A percentile compares a stretch with the other conserved stretches of the same genome.
Conservation (phyloP, 768 basidiomycete species). For the Neoboletus brunneissimus region DNA sequence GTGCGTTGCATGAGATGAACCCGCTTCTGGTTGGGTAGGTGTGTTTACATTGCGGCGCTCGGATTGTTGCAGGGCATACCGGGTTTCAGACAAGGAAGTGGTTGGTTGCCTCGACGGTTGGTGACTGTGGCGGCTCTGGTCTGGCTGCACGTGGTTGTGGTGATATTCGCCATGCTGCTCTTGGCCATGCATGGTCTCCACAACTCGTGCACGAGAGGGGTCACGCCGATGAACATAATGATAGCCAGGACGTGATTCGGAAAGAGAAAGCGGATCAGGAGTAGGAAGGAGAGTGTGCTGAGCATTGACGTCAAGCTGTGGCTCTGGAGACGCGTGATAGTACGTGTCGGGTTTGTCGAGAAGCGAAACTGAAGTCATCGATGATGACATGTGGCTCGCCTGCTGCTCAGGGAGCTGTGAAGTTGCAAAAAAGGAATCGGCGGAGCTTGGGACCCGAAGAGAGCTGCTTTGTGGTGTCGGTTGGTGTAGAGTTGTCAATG, state of each 20-base stretch:
- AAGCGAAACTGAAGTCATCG: slow-evolving; percentile 28
- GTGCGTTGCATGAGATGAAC: slow-evolving; percentile 12
- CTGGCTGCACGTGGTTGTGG: slow-evolving; percentile 23
- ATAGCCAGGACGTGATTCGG: slow-evolving; percentile 29
- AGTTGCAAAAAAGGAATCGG: slow-evolving; percentile 25
- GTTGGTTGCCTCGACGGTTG: slow-evolving; percentile 21
- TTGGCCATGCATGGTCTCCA: slow-evolving; percentile 23
- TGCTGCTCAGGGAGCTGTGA: slow-evolving; percentile 25
- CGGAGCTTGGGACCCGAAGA: slow-evolving; percentile 18
- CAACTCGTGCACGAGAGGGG: slow-evolving; percentile 26
- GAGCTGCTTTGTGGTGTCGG: slow-evolving; percentile 18
- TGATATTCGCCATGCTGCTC: slow-evolving; percentile 29
- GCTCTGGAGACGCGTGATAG: slow-evolving; percentile 26
- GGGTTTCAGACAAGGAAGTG: slow-evolving; percentile 18
- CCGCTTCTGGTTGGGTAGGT: slow-evolving; percentile 20
- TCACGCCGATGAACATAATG: slow-evolving; percentile 27
- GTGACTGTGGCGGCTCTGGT: slow-evolving; percentile 11
- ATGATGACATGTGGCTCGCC: slow-evolving; percentile 24
- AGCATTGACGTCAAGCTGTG: slow-evolving; percentile 31
- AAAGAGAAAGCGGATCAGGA: slow-evolving; percentile 31
- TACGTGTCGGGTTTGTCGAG: slow-evolving; percentile 26
- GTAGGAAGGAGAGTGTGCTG: slow-evolving; percentile 23
- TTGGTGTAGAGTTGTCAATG: slow-evolving; percentile 21
- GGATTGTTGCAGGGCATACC: slow-evolving; percentile 17
- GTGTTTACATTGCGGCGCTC: slow-evolving; percentile 15